Evolutionary conservation across 2,329 filamentous ascomycete genomes (phyloP).

Genomic region (Colletotrichum horii): DNA sequence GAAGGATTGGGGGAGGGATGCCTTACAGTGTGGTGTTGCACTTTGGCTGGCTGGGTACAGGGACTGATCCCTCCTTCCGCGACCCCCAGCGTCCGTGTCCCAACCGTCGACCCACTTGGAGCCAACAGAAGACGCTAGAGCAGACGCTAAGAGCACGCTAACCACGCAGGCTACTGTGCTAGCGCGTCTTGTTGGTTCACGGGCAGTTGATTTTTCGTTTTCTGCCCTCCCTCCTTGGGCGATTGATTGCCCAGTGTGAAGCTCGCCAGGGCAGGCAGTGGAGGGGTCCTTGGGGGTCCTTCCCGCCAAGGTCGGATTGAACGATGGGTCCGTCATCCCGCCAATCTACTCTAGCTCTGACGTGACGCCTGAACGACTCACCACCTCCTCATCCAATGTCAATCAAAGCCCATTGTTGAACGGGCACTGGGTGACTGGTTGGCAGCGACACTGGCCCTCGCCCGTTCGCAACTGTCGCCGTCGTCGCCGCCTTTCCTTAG

Average conservation of each 20-base stretch:
- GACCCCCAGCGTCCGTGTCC: background rate
- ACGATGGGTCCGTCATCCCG: conserved; percentile 10
- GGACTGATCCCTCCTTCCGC: background rate
- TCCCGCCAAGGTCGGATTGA: background rate
- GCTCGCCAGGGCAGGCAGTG: background rate
- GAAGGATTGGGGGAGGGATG: background rate
- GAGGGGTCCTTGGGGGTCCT: background rate
- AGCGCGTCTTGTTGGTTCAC: conserved; percentile 5
- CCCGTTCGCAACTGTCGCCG: background rate
- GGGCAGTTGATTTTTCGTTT: background rate
- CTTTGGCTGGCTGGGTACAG: background rate
- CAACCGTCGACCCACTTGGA: background rate
- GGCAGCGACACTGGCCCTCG: background rate
- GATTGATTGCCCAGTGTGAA: background rate
- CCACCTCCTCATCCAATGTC: background rate
- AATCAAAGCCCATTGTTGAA: background rate
- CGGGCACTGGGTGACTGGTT: background rate
- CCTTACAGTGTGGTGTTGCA: background rate
- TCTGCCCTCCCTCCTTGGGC: background rate
- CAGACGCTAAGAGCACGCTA: background rate
- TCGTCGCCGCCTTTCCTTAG: background rate
- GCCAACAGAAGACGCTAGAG: background rate
- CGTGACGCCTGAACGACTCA: background rate
- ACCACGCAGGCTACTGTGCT: background rate
- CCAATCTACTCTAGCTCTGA: background rate